Base-by-base conservation (phyloP, 371 early-diverging fungal genomes). In the Conidiobolus incongruus region DNA sequence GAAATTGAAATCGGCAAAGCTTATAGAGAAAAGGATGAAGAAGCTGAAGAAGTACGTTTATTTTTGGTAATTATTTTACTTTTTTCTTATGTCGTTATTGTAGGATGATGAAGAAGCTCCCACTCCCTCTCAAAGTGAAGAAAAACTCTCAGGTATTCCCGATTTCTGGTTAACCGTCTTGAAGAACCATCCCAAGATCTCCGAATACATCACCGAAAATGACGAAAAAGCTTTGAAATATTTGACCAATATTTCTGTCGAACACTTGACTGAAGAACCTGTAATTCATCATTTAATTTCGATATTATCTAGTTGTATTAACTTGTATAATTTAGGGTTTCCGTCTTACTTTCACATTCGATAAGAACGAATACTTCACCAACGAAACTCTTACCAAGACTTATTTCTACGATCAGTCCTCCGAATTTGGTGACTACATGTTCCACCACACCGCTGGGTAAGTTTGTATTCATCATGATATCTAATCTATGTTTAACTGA, bases 81-180 rank as follows among this genome's bases (percentile, higher is more conserved):
- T n/a, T n/a, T n/a, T n/a, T n/a, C n/a, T n/a, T n/a, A n/a, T n/a
- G n/a, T n/a, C n/a, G n/a, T n/a, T n/a, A n/a, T n/a, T n/a, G n/a
- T 19, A 52, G 54, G 11, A 58, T 57, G 39, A 24, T 38, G 39
- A 22, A 38, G 17, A 38, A 38, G 39, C 13, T 7, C 4, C 4
- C 4, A 24, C 4, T 17, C n/a, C n/a, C n/a, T n/a, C n/a, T n/a
- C n/a, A n/a, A n/a, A n/a, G n/a, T n/a, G n/a, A n/a, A n/a, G n/a
- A n/a, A n/a, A n/a, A n/a, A n/a, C n/a, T 38, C 21, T 48, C 16
- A 45, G 84, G 81, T 48, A 68, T 82, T 37, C 81, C 81, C 44
- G 75, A 77, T 48, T 96, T 96, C 74, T 96, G 97, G 97, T 65
- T 89, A 30, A 86, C 87, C 19, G 66, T 72, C 26, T 61, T 96